Percentiles rank a stretch among this genome's conserved stretches.
Conservation (phyloP, 495 filamentous ascomycete genomes). For the Parathielavia appendiculata region DNA sequence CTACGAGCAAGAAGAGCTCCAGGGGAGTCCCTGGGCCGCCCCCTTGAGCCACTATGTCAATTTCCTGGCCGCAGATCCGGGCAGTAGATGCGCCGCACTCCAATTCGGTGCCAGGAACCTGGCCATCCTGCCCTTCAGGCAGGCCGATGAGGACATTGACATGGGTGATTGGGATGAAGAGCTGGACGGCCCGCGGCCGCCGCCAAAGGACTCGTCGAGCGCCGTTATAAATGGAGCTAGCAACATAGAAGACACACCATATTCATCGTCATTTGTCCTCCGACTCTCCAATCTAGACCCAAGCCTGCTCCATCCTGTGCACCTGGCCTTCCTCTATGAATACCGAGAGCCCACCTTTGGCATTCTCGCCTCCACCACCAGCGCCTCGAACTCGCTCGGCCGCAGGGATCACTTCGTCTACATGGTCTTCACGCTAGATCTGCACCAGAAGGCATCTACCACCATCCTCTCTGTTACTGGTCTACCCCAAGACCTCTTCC, state of each 20-base stretch:
- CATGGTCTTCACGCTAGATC: slow-evolving; percentile 89
- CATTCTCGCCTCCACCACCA: slow-evolving; percentile 70
- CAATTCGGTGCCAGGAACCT: slow-evolving; percentile 86
- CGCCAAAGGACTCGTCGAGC: slow-evolving; percentile 39
- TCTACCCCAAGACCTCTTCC: slow-evolving; percentile 85
- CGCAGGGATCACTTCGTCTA: slow-evolving; percentile 82
- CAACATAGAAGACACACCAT: slow-evolving; percentile 63
- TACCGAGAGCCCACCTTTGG: slow-evolving; percentile 97
- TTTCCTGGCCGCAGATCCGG: slow-evolving; percentile 81
- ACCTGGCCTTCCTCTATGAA: slow-evolving; percentile 89
- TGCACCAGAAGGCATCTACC: slow-evolving; percentile 90
- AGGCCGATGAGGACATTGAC: slow-evolving; percentile 79
- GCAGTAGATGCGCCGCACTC: slow-evolving; percentile 85
- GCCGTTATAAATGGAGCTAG: slow-evolving; percentile 51
- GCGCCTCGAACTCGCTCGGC: slow-evolving; percentile 69
- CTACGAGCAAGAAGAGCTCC: slow-evolving; percentile 89
- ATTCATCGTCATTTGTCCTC: slow-evolving; percentile 85
- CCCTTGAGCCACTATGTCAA: slow-evolving; percentile 64
- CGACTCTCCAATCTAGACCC: slow-evolving; percentile 83
- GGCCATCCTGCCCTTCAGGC: slow-evolving; percentile 89
- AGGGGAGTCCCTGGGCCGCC: slow-evolving; percentile 67
- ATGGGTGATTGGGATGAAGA: slow-evolving; percentile 86
- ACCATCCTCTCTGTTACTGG: slow-evolving; percentile 78
- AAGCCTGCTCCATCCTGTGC: slow-evolving; percentile 76
- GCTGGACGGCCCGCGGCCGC: slow-evolving; percentile 56